These are phyloP conservation scores for Adansonia grandidieri DNA, from an alignment of 441 rosid genomes.

Conservation along the genomic window DNA sequence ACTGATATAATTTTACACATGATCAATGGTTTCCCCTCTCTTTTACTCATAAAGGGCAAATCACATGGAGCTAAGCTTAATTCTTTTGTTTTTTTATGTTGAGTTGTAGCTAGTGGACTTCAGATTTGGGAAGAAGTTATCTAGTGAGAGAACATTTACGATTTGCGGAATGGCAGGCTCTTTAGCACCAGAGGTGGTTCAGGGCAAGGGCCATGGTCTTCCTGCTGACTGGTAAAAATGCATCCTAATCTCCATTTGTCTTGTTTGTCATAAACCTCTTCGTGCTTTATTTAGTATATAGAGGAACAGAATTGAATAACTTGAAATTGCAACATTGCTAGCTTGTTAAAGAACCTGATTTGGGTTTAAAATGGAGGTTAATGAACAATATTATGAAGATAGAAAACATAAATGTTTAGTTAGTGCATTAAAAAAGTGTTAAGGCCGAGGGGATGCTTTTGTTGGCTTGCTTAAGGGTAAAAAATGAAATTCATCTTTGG, in stretches of 20 bases:
- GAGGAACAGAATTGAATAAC: not conserved
- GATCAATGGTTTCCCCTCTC: not conserved
- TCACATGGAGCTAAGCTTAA: not conserved
- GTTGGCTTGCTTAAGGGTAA: not conserved
- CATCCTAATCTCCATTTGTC: slow-evolving; percentile 17
- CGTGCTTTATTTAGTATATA: not conserved
- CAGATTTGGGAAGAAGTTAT: slow-evolving; percentile 79
- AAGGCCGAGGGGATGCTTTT: not conserved
- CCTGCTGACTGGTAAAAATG: slow-evolving; percentile 79
- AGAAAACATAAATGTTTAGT: not conserved
- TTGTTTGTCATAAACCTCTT: not conserved
- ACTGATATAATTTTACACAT: not conserved
- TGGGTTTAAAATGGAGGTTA: slow-evolving; percentile 6
- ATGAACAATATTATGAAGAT: not conserved
- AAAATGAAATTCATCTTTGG: not conserved
- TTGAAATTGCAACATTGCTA: not conserved
- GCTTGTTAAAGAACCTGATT: slow-evolving; percentile 11
- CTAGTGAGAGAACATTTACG: slow-evolving; percentile 80
- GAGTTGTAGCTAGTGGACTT: slow-evolving; percentile 80
- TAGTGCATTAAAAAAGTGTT: slow-evolving; percentile 1
- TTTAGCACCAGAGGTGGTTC: slow-evolving; percentile 89
- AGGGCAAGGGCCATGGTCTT: slow-evolving; percentile 89
- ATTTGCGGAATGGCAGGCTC: slow-evolving; percentile 87
- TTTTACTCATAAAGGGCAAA: slow-evolving; percentile 18
- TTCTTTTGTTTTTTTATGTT: slow-evolving; percentile 24